Evolutionary conservation across 1,139 yeast species (phyloP).

Genomic region (Geotrichum siamense): DNA sequence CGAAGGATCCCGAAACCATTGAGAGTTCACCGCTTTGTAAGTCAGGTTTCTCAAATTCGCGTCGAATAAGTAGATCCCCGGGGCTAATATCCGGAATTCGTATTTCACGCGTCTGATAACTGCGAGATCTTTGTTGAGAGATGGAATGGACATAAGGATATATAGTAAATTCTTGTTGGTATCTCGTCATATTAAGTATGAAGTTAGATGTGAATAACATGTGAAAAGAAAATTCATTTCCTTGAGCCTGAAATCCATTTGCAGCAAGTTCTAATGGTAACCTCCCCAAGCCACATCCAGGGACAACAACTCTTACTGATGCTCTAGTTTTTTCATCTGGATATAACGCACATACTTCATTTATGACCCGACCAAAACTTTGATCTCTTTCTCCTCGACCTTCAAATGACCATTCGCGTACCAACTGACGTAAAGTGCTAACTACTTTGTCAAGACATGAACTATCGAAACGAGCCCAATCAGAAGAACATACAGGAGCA

Average conservation of each 20-base stretch:
- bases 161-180: constrained; percentile 55
- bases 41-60: constrained; percentile 36
- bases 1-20: constrained; percentile 75
- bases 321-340: constrained; percentile 33
- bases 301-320: constrained; percentile 49
- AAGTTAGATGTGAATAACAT: constrained; percentile 67
- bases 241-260: constrained; percentile 68
- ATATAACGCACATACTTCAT: constrained; percentile 40
- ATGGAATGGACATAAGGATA: constrained; percentile 67
- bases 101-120: constrained; percentile 49
- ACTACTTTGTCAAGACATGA: constrained; percentile 56
- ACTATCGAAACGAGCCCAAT: constrained; percentile 43
- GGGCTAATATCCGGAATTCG: constrained; percentile 40
- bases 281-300: constrained; percentile 82
- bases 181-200: constrained; percentile 48
- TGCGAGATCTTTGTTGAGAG: constrained; percentile 53
- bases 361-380: constrained; percentile 43
- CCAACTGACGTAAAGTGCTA: constrained; percentile 54
- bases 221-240: constrained; percentile 77
- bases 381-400: constrained; percentile 48
- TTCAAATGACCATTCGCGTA: constrained; percentile 70
- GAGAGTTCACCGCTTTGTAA: constrained; percentile 54
- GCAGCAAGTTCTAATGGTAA: constrained; percentile 64
- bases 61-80: constrained; percentile 21
- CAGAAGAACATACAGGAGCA: constrained; percentile 36